These are phyloP conservation scores for Terfezia boudieri DNA, from an alignment of 495 filamentous ascomycete genomes.

Conservation along the genomic window DNA sequence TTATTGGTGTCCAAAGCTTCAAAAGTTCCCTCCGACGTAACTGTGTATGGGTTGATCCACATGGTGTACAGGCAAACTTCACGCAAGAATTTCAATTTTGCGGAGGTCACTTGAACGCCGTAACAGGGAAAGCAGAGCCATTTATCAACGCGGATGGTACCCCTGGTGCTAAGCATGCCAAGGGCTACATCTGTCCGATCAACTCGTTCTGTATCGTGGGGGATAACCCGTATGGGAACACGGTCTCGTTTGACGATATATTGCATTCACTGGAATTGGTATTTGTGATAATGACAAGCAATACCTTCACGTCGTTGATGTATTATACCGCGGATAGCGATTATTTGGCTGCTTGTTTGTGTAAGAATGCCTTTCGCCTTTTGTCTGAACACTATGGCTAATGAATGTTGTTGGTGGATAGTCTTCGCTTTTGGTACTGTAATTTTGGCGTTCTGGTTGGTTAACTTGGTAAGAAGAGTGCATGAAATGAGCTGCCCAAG, in stretches of 20 bases:
- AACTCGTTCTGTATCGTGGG: constrained; percentile 66
- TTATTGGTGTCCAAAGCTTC: constrained; percentile 91
- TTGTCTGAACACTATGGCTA: not conserved
- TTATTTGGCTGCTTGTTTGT: constrained; percentile 62
- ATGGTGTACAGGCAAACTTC: constrained; percentile 21
- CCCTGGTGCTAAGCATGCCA: constrained; percentile 29
- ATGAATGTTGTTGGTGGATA: constrained; percentile 2
- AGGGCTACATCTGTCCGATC: constrained; percentile 77
- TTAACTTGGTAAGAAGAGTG: constrained; percentile 39
- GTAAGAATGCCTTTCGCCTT: constrained; percentile 6
- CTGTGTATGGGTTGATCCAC: constrained; percentile 54
- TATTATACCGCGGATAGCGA: constrained; percentile 84
- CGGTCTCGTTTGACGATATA: constrained; percentile 89
- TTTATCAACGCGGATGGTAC: constrained; percentile 38
- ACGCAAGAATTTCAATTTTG: constrained; percentile 51
- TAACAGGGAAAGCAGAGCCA: constrained; percentile 32
- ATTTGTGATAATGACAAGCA: constrained; percentile 97
- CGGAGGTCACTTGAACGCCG: constrained; percentile 50
- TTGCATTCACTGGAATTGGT: constrained; percentile 75
- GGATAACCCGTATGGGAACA: constrained; percentile 59
- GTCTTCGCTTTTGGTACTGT: constrained; percentile 33
- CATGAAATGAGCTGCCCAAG: not conserved
- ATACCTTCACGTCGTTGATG: constrained; percentile 85
- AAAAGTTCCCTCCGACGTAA: constrained; percentile 76
- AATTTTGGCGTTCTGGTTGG: constrained; percentile 88